Percentiles rank a stretch among this genome's conserved stretches.
phyloP scores from a whole-genome alignment of 2,329 filamentous ascomycete genomes.

The Neonectria faginata region DNA sequence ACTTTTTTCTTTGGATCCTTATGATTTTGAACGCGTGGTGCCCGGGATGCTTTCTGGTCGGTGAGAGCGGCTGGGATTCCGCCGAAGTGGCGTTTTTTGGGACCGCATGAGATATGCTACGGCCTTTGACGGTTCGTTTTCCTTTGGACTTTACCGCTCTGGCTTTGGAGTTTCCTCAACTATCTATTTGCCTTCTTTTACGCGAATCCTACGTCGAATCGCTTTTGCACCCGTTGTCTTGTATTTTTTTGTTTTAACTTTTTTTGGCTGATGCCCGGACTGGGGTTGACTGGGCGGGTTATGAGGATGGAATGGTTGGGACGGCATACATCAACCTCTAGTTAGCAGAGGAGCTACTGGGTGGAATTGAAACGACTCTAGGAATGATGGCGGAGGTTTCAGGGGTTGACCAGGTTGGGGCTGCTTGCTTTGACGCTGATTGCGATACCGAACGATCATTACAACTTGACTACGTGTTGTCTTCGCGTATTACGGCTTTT shows the following conservation, averaged over 20 bases:
- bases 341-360: slow-evolving; percentile 26
- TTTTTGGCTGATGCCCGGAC: slow-evolving; percentile 16
- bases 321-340: slow-evolving; percentile 15
- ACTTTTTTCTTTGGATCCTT: slow-evolving; percentile 27
- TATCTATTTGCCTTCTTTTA: slow-evolving; percentile 10
- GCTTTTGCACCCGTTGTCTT: slow-evolving; percentile 9
- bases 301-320: slow-evolving; percentile 16
- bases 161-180: slow-evolving; percentile 16
- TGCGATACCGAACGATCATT: slow-evolving; percentile 38
- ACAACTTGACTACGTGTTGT: slow-evolving; percentile 13
- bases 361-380: slow-evolving; percentile 24
- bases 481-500: background rate
- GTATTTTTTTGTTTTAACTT: slow-evolving; percentile 11
- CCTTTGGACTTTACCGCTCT: slow-evolving; percentile 15
- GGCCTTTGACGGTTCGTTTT: slow-evolving; percentile 18
- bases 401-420: slow-evolving; percentile 28
- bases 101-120: slow-evolving; percentile 26
- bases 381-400: slow-evolving; percentile 24
- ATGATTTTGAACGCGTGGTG: slow-evolving; percentile 44
- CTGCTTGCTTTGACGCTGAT: slow-evolving; percentile 39
- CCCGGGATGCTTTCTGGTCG: slow-evolving; percentile 49
- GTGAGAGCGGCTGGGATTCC: slow-evolving; percentile 54
- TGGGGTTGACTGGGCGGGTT: slow-evolving; percentile 10
- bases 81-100: slow-evolving; percentile 43
- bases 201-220: background rate